phyloP scores from a whole-genome alignment of 495 filamentous ascomycete species.

The Astrocystis sublimbata region DNA sequence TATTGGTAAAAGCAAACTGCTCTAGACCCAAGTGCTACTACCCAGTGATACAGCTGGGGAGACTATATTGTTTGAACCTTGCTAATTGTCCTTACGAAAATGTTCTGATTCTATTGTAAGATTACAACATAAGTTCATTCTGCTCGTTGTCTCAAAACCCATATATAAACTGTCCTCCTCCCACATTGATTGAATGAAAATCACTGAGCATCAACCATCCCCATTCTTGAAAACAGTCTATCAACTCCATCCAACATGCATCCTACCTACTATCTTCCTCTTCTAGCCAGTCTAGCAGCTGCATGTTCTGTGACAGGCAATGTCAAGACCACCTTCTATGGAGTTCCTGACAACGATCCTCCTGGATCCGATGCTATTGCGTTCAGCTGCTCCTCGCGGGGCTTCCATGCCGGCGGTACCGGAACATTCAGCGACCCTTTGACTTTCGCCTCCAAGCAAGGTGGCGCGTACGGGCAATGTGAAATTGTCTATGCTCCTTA shows the following conservation, averaged over 20 bases:
- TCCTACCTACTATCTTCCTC: neutral
- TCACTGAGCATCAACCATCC: neutral
- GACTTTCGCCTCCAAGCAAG: slow-evolving; percentile 45
- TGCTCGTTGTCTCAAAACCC: neutral
- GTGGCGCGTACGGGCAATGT: slow-evolving; percentile 42
- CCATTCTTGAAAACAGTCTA: neutral
- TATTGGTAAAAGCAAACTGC: slow-evolving; percentile 1
- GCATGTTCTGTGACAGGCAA: slow-evolving; percentile 31
- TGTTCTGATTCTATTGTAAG: neutral
- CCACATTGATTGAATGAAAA: neutral
- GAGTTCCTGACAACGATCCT: slow-evolving; percentile 49
- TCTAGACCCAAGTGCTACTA: neutral
- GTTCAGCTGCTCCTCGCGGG: slow-evolving; percentile 39
- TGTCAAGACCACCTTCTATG: slow-evolving; percentile 35
- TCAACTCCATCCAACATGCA: neutral
- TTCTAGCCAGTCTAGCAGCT: slow-evolving; percentile 13
- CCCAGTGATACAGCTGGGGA: neutral
- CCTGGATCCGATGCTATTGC: slow-evolving; percentile 41
- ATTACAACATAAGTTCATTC: slow-evolving; percentile 9
- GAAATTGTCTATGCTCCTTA: slow-evolving; percentile 50
- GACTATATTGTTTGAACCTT: neutral
- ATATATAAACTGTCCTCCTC: neutral
- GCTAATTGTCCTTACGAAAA: slow-evolving; percentile 11
- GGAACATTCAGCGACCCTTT: slow-evolving; percentile 49
- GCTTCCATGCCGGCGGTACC: slow-evolving; percentile 35